Base-by-base conservation (phyloP, 108 stramenopile genomes). In the Chaetoceros muelleri region DNA sequence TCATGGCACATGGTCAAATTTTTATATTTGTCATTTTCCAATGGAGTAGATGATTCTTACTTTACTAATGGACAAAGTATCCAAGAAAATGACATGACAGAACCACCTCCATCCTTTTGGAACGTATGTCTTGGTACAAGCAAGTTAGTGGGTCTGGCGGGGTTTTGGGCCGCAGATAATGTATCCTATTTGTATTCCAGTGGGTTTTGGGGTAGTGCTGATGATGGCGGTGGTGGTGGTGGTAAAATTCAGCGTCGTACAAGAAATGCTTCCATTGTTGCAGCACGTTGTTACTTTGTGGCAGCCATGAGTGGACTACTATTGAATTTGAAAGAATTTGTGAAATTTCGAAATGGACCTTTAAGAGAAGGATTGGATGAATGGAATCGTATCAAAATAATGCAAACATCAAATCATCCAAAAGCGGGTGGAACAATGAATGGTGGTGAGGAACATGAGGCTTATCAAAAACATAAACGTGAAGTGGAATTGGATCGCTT, bases 151-250 rank as follows among this genome's bases (percentile, higher is more conserved):
- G 79, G 85, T 28, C 62, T 93, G 55, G 53, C 78, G 57, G 79
- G 82, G 17, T 93, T 82, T 53, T 88, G 78, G 81, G 64, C 75
- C 5, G 83, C 73, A 23, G 91, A 93, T 55, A 93, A 93, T 50
- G 21, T 84, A 3, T 71, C 69, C 50, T 93, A 76, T 60, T 47
- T 93, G 29, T 58, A 71, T 0, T 68, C 69, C 13, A 67, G 67
- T 47, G 80, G 84, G 29, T 71, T 79, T 52, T 58, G 88, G 53
- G 84, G 85, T 57, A 10, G 74, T 58, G 58, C 3, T 49, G 23
- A 20, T 49, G n/a, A 23, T 18, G n/a, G n/a, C 7, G 17, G 88
- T 49, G 84, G 85, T 57, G 7, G 74, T 58, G 58, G n/a, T 49
- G 23, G 7, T 49, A 49, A 23, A 7, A 49, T 16, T 7, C 23